Conservation (phyloP, 768 basidiomycete species). For the Tricholoma furcatifolium region DNA sequence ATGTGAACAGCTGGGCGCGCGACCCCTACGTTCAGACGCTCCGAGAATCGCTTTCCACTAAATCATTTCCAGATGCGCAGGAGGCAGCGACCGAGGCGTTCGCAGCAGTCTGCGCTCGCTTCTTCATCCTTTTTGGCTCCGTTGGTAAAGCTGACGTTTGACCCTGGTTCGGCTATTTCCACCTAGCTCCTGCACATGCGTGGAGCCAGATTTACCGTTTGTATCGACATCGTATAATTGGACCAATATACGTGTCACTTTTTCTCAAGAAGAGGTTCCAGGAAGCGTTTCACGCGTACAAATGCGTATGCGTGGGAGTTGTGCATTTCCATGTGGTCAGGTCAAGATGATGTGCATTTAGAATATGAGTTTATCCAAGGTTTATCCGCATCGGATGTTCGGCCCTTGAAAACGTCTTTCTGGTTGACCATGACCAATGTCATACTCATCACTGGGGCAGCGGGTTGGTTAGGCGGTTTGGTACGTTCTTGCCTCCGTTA, state of each 20-base stretch:
- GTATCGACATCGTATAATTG: too few species aligned
- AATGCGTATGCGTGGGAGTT: neutral
- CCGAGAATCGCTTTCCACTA: conserved; percentile 28
- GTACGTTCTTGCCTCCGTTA: conserved; percentile 21
- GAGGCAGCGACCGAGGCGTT: conserved; percentile 45
- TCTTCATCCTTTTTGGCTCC: conserved; percentile 40
- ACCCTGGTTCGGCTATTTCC: neutral
- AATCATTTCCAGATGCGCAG: conserved; percentile 44
- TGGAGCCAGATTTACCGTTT: too few species aligned
- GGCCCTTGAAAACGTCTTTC: neutral
- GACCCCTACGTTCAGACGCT: conserved; percentile 40
- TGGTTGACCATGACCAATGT: conserved; percentile 25
- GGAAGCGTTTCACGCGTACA: neutral
- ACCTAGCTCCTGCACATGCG: too few species aligned
- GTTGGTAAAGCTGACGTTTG: conserved; percentile 34
- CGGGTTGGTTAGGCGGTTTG: conserved; percentile 37
- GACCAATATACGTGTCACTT: too few species aligned
- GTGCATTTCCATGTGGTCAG: too few species aligned
- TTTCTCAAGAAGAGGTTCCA: too few species aligned
- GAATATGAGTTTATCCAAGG: neutral
- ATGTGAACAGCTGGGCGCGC: conserved; percentile 46
- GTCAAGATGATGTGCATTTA: neutral
- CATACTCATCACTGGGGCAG: conserved; percentile 45
- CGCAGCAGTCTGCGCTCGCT: conserved; percentile 36
- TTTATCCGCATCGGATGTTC: neutral